phyloP scores from a whole-genome alignment of 2,329 filamentous ascomycete species.

The Colletotrichum zoysiae region DNA sequence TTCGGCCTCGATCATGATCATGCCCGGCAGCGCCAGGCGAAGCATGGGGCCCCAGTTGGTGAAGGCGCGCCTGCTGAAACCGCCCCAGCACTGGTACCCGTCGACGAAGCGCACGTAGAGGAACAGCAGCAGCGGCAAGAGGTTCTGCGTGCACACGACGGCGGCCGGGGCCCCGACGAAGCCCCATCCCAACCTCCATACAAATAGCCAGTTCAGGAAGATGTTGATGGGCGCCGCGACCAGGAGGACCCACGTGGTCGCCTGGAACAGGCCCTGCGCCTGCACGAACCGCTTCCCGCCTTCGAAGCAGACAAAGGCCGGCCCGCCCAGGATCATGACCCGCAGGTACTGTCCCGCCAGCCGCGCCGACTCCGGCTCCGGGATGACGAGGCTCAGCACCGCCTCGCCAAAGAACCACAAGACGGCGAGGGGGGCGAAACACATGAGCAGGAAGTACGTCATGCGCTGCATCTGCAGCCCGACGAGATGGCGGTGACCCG shows the following conservation, averaged over 20 bases:
- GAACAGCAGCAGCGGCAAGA: slow-evolving; percentile 82
- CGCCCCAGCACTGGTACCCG: slow-evolving; percentile 86
- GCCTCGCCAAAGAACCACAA: slow-evolving; percentile 78
- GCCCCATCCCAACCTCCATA: slow-evolving; percentile 77
- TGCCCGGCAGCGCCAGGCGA: slow-evolving; percentile 85
- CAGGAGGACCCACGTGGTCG: slow-evolving; percentile 81
- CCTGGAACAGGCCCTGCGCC: slow-evolving; percentile 84
- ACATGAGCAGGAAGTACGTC: slow-evolving; percentile 79
- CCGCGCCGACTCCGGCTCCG: slow-evolving; percentile 69
- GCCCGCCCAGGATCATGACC: slow-evolving; percentile 78
- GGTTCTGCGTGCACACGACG: slow-evolving; percentile 81
- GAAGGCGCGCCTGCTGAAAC: slow-evolving; percentile 78
- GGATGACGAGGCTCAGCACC: slow-evolving; percentile 66
- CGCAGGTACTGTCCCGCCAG: slow-evolving; percentile 80
- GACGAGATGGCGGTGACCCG: slow-evolving; percentile 88
- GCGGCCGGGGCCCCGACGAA: slow-evolving; percentile 88
- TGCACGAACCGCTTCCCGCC: slow-evolving; percentile 84
- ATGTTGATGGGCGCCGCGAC: slow-evolving; percentile 83
- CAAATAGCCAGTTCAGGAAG: slow-evolving; percentile 82
- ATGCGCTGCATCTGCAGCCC: slow-evolving; percentile 84
- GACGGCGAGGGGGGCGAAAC: slow-evolving; percentile 78
- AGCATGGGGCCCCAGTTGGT: slow-evolving; percentile 89
- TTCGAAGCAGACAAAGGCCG: slow-evolving; percentile 83
- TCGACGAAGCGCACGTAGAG: slow-evolving; percentile 81
- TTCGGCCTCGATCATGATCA: slow-evolving; percentile 95